Evolutionary conservation across 2,329 filamentous ascomycete genomes (phyloP), one percentile per base, ranked within the genome.

Genomic region (Cercospora sp.): DNA sequence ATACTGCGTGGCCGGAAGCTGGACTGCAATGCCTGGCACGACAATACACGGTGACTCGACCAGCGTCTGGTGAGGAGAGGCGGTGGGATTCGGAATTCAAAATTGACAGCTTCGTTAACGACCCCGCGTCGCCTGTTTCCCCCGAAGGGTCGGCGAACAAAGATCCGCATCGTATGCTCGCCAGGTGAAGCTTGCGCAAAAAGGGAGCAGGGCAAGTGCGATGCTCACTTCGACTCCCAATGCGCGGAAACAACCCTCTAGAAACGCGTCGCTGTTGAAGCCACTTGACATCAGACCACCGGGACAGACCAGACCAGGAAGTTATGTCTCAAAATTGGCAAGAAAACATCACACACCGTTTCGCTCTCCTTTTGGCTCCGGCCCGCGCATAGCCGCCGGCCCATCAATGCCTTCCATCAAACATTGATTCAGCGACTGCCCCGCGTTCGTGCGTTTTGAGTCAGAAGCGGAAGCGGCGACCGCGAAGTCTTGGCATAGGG

Each of bases 121-220:
- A 45, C 58, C 45, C 57, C 59, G 64, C 30, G 64, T 36, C 33
- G 64, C 42, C 64, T 40, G 58, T 60, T 60, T 30, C 48, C 65
- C 51, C 60, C 51, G 65, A 67, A 63, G 57, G 61, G 48, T 63
- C 45, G 61, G 45, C 45, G 26, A 63, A 30, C 60, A 18, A 33
- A 36, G 33, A 65, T 60, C 60, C 58, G 55, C 64, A 65, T 65
- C 16, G 28, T 55, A 36, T 30, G 26, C 23, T 42, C n/a, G 51
- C 26, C 60, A 45, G 20, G 55, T 40, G 48, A 20, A 55, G 45
- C 23, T 28, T 30, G 33, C 45, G 61, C 51, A 16, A 63, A 33
- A 33, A 57, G 26, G n/a, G 31, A 40, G 33, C 59, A 36, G 16
- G 31, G 20, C 58, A 36, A 26, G 33, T 23, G 23, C 51, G 28